Evolutionary conservation across 1,284 basidiomycete species (phyloP).

Genomic region (Apiotrichum domesticum): DNA sequence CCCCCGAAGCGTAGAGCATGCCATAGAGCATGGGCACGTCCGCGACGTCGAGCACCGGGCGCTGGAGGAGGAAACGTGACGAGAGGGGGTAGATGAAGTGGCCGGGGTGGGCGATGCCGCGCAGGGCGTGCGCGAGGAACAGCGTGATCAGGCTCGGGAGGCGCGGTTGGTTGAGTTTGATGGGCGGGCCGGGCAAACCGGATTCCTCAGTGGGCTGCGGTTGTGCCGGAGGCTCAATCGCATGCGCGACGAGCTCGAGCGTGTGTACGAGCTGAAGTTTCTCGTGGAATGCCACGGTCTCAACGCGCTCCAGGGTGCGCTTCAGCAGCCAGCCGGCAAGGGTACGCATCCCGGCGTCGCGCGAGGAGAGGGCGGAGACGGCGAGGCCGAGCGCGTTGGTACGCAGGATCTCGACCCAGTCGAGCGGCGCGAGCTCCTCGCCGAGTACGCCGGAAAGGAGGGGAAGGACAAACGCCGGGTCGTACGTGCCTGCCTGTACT

Average conservation of each 20-base stretch:
- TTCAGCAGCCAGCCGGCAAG: conserved; percentile 45
- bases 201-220: not conserved
- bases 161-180: conserved; percentile 34
- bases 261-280: conserved; percentile 68
- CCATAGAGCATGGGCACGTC: conserved; percentile 82
- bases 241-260: conserved; percentile 64
- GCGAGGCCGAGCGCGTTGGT: conserved; percentile 72
- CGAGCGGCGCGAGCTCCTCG: conserved; percentile 58
- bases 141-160: conserved; percentile 68
- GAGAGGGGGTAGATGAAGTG: conserved; percentile 74
- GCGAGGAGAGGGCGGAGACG: conserved; percentile 66
- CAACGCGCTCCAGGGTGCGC: conserved; percentile 1
- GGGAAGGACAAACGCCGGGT: conserved; percentile 70
- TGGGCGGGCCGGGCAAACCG: not conserved
- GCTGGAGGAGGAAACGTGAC: conserved; percentile 74
- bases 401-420: conserved; percentile 79
- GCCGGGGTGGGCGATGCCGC: conserved; percentile 68
- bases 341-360: conserved; percentile 57
- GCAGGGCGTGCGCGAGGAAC: conserved; percentile 70
- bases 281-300: conserved; percentile 62
- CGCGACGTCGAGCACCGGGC: conserved; percentile 62
- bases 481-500: conserved; percentile 54
- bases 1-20: conserved; percentile 68
- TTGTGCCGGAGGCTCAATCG: conserved; percentile 45
- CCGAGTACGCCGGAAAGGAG: conserved; percentile 61